Evolutionary conservation across 192 early-diverging fungal species (phyloP), one percentile per base, ranked within the genome.

Genomic region (Coemansia sp.): DNA sequence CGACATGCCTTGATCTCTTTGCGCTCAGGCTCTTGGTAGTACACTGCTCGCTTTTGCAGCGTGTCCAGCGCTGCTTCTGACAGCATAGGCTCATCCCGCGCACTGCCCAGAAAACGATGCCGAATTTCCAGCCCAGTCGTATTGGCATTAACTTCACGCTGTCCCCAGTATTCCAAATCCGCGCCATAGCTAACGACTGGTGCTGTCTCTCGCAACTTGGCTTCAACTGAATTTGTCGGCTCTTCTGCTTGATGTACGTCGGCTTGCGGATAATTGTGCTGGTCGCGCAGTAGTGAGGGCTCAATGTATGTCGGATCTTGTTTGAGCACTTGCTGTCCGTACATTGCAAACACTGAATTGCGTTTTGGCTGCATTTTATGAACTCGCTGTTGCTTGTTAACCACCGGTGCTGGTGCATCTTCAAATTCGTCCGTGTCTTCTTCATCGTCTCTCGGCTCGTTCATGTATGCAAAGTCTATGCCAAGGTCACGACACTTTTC

Each of bases 161-260:
- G 74, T 37, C 85, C 84, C 89, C 89, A 90, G 25, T 88, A 84
- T 12, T 84, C 78, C 52, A 90, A 64, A 62, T 90, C 89, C 0
- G 85, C 78, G 8, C 85, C 89, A 74, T 85, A 90, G 19, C 77
- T 78, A 1, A 90, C 75, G 2, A 90, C 78, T 0, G 89, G 89
- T 25, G 89, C 89, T 10, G 74, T 60, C 48, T 85, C 77, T 22
- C 85, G 60, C 17, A 90, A 56, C 34, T 75, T 68, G 23, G 83
- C 77, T 2, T 72, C 74, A 55, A 84, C 62, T 0, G 78, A 59
- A 31, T 76, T 66, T 34, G 47, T 31, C 23, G 44, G 20, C 15
- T 17, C 7, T 50, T n/a, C 49, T 26, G 25, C 21, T 4, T 14
- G 12, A 11, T 17, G 20, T 40, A 15, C 7, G 0, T 4, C 4